Base-by-base conservation (phyloP, 192 early-diverging fungal genomes). In the Backusella tuberculispora region DNA sequence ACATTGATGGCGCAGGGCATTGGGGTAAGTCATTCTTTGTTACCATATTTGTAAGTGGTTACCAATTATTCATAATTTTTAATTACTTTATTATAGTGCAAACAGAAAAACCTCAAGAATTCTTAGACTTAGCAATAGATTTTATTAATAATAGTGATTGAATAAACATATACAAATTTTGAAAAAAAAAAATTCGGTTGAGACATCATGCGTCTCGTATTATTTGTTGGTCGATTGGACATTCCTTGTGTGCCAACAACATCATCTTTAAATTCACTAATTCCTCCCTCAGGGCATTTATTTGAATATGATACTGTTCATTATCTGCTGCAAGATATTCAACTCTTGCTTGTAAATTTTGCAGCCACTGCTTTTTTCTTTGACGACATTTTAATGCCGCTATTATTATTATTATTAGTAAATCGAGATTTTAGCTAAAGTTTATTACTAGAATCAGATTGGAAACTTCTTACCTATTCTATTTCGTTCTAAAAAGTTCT, bases 301-400 rank as follows among this genome's bases (percentile, higher is more conserved):
- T 84, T 71, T 92, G 86, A 38, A 70, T 76, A 66, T 88, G 81
- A 63, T 92, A 72, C 12, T 75, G 82, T 76, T 93, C 90, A 71
- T 92, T 92, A 37, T 93, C 91, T 17, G 78, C 79, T 4, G 90
- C 80, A 34, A 93, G 77, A 65, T 83, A 85, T 53, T 88, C 86
- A 10, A 88, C 87, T 73, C 83, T 88, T 26, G 83, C 78, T 77
- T 97, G 93, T 53, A 97, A 87, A 70, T 92, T 88, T 70, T 87
- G 84, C 24, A 97, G 83, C 95, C 95, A 96, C 79, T 93, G 87
- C 83, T 97, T 97, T 80, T 97, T 97, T 71, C 95, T 91, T 75
- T 95, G 95, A 17, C 96, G 87, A 76, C 96, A 97, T 84, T 97
- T 97, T 40, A 94, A 84, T 0, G 96, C 96, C 42, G 96, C 96